Percentiles rank a stretch among this genome's conserved stretches.
Evolutionary conservation across 345 rosid species (phyloP).

Genomic region (Cochlearia excelsa): DNA sequence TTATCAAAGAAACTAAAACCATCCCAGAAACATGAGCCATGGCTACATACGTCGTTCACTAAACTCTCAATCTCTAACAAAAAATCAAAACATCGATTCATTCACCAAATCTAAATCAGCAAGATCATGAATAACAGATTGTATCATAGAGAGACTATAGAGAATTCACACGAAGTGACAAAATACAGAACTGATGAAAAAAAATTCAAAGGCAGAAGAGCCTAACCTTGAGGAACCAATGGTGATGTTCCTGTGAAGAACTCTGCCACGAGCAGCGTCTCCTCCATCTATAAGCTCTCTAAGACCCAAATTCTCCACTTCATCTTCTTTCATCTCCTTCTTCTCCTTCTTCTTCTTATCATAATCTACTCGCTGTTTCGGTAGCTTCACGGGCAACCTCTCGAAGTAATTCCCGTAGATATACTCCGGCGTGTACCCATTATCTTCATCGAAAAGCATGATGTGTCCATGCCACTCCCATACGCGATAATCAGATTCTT

Average conservation of each 20-base stretch:
- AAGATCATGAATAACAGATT: not conserved
- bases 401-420: constrained; percentile 96
- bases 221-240: constrained; percentile 64
- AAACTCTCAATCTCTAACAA: not conserved
- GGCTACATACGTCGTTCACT: not conserved
- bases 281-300: constrained; percentile 78
- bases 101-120: not conserved
- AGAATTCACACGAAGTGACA: not conserved
- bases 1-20: not conserved
- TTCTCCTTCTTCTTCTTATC: constrained; percentile 34
- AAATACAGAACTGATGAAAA: not conserved
- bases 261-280: constrained; percentile 54
- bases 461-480: constrained; percentile 99
- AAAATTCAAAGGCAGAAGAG: not conserved
- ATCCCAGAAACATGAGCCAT: not conserved
- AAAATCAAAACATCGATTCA: no score
- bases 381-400: constrained; percentile 56
- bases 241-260: constrained; percentile 77
- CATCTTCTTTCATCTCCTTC: constrained; percentile 45
- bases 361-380: not conserved
- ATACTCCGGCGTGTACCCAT: constrained; percentile 84
- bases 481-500: constrained; percentile 80
- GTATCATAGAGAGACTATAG: no score
- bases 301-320: constrained; percentile 62
- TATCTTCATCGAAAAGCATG: constrained; percentile 84